Conservation (phyloP, 2,329 filamentous ascomycete genomes). For the Chrysoporthe cubensis region DNA sequence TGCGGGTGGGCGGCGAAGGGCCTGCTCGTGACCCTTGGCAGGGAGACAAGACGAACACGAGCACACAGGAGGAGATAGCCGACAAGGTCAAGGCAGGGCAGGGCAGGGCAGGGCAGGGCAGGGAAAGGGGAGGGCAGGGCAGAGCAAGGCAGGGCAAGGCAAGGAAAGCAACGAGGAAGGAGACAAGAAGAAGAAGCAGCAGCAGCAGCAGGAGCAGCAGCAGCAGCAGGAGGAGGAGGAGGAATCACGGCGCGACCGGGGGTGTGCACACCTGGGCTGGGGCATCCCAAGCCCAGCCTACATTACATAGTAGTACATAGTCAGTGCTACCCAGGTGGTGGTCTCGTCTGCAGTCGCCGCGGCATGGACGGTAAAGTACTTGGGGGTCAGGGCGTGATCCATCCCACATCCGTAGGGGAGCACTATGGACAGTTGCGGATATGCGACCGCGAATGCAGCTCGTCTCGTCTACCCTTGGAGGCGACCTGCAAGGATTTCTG, state of each 20-base stretch:
- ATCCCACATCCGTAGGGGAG: background rate
- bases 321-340: too few species aligned
- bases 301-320: too few species aligned
- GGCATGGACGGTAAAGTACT: background rate
- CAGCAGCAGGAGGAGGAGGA: too few species aligned
- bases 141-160: background rate
- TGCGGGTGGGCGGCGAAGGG: background rate
- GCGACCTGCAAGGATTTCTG: slow-evolving; percentile 1
- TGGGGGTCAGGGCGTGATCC: background rate
- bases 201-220: too few species aligned
- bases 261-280: too few species aligned
- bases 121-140: background rate
- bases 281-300: too few species aligned
- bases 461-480: background rate
- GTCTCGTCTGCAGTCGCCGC: background rate
- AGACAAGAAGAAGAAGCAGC: background rate
- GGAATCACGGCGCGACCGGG: too few species aligned
- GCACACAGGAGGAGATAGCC: background rate
- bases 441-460: background rate
- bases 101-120: background rate
- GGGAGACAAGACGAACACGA: background rate
- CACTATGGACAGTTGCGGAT: background rate
- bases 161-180: background rate
- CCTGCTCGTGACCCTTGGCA: background rate
- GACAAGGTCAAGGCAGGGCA: background rate